Conservation (phyloP, 2,329 filamentous ascomycete genomes). For the Penicillium sp. region DNA sequence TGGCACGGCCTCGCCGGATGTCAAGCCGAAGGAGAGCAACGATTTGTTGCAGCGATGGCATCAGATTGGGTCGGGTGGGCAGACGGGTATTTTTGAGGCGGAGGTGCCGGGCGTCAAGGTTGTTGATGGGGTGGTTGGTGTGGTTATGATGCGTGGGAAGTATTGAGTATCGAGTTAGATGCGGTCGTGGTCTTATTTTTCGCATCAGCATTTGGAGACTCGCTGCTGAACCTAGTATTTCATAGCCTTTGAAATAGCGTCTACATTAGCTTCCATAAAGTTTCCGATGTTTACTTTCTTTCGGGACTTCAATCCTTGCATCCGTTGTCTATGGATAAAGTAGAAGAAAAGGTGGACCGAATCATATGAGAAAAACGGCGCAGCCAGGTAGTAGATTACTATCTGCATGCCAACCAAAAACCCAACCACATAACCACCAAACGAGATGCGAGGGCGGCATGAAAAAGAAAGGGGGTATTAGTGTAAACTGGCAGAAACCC, state of each 20-base stretch:
- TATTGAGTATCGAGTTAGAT: conserved; percentile 1
- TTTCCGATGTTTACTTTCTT: not conserved
- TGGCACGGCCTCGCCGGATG: conserved; percentile 69
- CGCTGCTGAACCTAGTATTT: not conserved
- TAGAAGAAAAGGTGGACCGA: not conserved
- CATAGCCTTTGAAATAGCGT: not conserved
- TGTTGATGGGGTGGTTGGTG: conserved; percentile 57
- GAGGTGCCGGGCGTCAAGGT: conserved; percentile 57
- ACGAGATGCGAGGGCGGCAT: not conserved
- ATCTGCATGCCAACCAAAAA: not conserved
- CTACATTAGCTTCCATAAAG: not conserved
- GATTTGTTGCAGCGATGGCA: conserved; percentile 77
- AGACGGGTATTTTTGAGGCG: conserved; percentile 57
- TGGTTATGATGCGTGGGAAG: conserved; percentile 44
- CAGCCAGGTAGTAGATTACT: not conserved
- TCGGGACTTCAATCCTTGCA: too few relatives aligned
- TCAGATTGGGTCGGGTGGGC: conserved; percentile 54
- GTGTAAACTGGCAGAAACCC: not conserved
- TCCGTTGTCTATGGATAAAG: too few relatives aligned
- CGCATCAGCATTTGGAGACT: not conserved
- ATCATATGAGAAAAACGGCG: not conserved
- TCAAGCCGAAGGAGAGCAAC: conserved; percentile 97
- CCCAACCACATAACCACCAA: not conserved
- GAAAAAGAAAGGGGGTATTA: not conserved
- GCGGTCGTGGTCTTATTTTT: not conserved